Evolutionary conservation across 371 early-diverging fungal species (phyloP), one percentile per base, ranked within the genome.

Genomic region (Mortierella sp.): DNA sequence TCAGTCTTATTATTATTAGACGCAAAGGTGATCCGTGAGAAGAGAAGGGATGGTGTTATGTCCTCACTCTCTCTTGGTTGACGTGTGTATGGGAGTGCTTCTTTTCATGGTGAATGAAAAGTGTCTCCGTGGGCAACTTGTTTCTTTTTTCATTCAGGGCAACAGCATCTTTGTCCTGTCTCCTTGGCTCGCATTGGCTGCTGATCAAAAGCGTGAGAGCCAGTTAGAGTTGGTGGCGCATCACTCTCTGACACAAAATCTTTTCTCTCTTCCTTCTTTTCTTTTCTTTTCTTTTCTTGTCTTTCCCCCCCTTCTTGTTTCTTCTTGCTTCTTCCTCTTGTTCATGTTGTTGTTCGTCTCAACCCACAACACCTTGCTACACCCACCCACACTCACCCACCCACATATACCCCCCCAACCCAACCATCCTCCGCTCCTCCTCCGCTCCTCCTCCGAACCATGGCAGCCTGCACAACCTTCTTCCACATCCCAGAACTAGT

Each of bases 211-310:
- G 10, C 9, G 1, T n/a, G 21, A 24, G n/a, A 6, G 0, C 21
- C 55, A 16, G 10, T 63, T 38, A 42, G 44, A 42, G 68, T 68
- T 68, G 24, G 68, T 68, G 68, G 68, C 68, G 68, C 68, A 68
- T 68, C 44, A 9, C 1, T 24, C 34, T 7, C 2, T 6, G 38
- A 34, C 16, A 21, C 24, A 68, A 24, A 24, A 68, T 34, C 65
- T 63, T 42, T 68, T 21, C 16, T 63, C 34, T 42, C 38, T 42
- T 24, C 24, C 19, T 42, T 9, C 19, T 16, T 31, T 31, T 60
- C 58, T 58, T 5, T 58, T 58, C 58, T 31, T 31, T 26, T 16
- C 5, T 16, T 16, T 60, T 60, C 60, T 60, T 38, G n/a, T 38
- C 44, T 42, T 68, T 42, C 34, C 38, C 10, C 24, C 24, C 34